Conservation (phyloP, 371 early-diverging fungal genomes). For the Syncephalastrum contaminatum region DNA sequence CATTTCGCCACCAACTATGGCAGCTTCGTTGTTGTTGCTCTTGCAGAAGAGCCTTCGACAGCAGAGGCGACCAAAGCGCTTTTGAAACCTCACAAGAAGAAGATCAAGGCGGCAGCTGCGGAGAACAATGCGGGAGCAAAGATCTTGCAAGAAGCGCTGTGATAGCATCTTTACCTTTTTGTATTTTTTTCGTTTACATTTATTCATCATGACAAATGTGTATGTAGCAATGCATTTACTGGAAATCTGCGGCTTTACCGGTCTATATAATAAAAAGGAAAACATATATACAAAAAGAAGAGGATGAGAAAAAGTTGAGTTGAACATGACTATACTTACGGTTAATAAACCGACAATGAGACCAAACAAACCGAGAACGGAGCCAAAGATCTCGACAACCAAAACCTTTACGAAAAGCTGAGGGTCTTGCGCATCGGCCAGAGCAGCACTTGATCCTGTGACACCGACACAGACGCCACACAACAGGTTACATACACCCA, state of each 20-base stretch:
- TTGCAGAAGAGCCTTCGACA: slow-evolving; percentile 63
- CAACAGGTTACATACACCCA: slow-evolving; percentile 90
- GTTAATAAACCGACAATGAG: slow-evolving; percentile 80
- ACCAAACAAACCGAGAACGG: slow-evolving; percentile 95
- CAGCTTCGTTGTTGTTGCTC: slow-evolving; percentile 60
- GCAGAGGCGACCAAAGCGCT: slow-evolving; percentile 27
- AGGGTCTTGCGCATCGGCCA: slow-evolving; percentile 95
- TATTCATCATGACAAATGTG: no score
- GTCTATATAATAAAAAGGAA: slow-evolving; percentile 33
- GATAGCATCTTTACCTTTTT: background rate
- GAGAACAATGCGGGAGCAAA: slow-evolving; percentile 40
- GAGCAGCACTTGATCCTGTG: slow-evolving; percentile 90
- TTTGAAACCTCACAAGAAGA: slow-evolving; percentile 41
- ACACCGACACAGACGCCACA: slow-evolving; percentile 96
- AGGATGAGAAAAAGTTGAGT: background rate
- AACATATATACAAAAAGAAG: slow-evolving; percentile 5
- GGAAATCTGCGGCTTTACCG: slow-evolving; percentile 57
- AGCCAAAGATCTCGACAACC: slow-evolving; percentile 96
- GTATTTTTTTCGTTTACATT: background rate
- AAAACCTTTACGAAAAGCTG: slow-evolving; percentile 95
- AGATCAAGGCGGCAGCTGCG: slow-evolving; percentile 31
- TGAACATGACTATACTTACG: slow-evolving; percentile 37
- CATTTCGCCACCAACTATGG: slow-evolving; percentile 45
- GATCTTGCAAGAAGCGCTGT: slow-evolving; percentile 30
- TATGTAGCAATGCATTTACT: slow-evolving; percentile 13